Conservation (phyloP, 2,329 filamentous ascomycete genomes). For the Kalaharituber pfeilii region DNA sequence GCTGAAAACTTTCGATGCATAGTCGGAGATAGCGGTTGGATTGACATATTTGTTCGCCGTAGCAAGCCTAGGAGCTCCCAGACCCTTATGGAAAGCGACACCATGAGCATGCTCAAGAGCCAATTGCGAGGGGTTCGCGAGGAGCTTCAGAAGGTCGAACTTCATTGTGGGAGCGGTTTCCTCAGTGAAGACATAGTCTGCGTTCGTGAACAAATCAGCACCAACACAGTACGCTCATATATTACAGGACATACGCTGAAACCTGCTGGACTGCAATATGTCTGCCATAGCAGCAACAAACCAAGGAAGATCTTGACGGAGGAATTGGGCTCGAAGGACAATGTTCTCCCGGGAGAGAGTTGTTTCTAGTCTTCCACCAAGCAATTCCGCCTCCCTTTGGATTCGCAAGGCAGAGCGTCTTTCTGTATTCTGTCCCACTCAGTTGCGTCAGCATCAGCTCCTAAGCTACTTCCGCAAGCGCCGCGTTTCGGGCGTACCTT, state of each 20-base stretch:
- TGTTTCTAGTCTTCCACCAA: constrained; percentile 74
- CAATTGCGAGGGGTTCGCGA: constrained; percentile 44
- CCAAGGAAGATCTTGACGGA: constrained; percentile 89
- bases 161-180: constrained; percentile 63
- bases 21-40: constrained; percentile 56
- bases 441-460: not conserved
- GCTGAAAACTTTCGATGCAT: constrained; percentile 60
- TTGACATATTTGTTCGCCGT: constrained; percentile 58
- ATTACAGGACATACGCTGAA: constrained; percentile 39
- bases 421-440: constrained; percentile 51
- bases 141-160: constrained; percentile 56
- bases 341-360: constrained; percentile 89
- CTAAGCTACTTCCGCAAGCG: not conserved
- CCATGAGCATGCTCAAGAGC: constrained; percentile 75
- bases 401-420: constrained; percentile 84
- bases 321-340: constrained; percentile 83
- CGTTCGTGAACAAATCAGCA: not conserved
- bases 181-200: constrained; percentile 82
- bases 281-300: constrained; percentile 91
- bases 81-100: constrained; percentile 81
- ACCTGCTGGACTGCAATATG: constrained; percentile 76
- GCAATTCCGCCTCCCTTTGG: constrained; percentile 82
- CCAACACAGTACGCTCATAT: not conserved
- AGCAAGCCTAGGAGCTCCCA: constrained; percentile 62
- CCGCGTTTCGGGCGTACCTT: constrained; percentile 43